These are phyloP conservation scores for Rutstroemia sydowiana DNA, from an alignment of 2,329 filamentous ascomycete species.

Conservation along the genomic window DNA sequence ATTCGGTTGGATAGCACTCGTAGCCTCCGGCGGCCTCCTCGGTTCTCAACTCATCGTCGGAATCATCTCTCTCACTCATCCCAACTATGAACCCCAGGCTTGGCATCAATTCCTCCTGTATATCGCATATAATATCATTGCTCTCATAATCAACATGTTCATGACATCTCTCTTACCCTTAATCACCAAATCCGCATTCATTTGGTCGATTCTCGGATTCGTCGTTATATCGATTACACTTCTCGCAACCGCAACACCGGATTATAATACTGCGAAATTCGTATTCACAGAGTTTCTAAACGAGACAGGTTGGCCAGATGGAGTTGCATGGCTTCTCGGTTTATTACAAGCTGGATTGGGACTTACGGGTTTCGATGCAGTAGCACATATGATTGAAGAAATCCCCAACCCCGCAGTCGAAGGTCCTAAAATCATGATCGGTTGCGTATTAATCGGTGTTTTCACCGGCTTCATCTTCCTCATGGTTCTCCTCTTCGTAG, in stretches of 20 bases:
- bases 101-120: constrained; percentile 39
- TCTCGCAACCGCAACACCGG: constrained; percentile 41
- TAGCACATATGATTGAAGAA: constrained; percentile 43
- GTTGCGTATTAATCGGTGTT: constrained; percentile 41
- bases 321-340: constrained; percentile 45
- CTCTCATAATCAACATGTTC: constrained; percentile 41
- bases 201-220: constrained; percentile 47
- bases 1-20: constrained; percentile 38
- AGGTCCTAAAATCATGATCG: constrained; percentile 42
- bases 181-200: constrained; percentile 41
- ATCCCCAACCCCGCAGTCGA: constrained; percentile 43
- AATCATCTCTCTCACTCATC: constrained; percentile 43
- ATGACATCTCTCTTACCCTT: constrained; percentile 42
- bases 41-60: constrained; percentile 47
- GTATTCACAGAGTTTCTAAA: constrained; percentile 50
- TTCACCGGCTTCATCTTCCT: constrained; percentile 41
- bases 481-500: constrained; percentile 43
- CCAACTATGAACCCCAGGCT: constrained; percentile 42
- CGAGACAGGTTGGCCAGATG: constrained; percentile 42
- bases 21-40: constrained; percentile 45
- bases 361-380: constrained; percentile 39
- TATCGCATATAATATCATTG: constrained; percentile 40
- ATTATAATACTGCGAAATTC: constrained; percentile 45
- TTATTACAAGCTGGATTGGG: constrained; percentile 46
- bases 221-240: constrained; percentile 44